A percentile compares a stretch with the other conserved stretches of the same genome.
Evolutionary conservation across 768 basidiomycete genomes (phyloP).

Genomic region (Panus rudis): DNA sequence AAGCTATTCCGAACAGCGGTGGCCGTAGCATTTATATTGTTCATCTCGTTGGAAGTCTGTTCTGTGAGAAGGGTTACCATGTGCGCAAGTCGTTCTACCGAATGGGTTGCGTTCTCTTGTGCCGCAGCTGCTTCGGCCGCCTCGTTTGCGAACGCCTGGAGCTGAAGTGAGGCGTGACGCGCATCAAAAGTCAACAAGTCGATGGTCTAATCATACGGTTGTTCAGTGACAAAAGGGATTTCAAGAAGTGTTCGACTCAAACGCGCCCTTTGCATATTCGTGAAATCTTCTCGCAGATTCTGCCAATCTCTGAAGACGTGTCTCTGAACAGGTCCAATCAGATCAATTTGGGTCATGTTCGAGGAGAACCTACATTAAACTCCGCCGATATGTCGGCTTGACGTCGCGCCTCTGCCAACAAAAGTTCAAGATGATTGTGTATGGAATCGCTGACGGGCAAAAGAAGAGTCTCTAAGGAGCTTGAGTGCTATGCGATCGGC

Average conservation of each 20-base stretch:
- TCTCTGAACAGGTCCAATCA: too few relatives aligned
- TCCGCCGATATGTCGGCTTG: too few relatives aligned
- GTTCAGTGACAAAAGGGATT: background rate
- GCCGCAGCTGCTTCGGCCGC: slow-evolving; percentile 26
- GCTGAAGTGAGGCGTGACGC: slow-evolving; percentile 18
- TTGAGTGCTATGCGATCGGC: too few relatives aligned
- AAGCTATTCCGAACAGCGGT: slow-evolving; percentile 27
- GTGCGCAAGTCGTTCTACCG: slow-evolving; percentile 29
- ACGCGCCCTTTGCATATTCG: background rate
- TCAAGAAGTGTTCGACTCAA: background rate
- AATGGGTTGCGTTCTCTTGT: slow-evolving; percentile 31
- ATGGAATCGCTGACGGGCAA: too few relatives aligned
- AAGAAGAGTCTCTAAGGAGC: too few relatives aligned
- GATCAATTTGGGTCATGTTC: too few relatives aligned
- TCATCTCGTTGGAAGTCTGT: slow-evolving; percentile 36
- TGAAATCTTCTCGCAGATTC: background rate
- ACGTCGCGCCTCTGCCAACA: too few relatives aligned
- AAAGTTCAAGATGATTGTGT: too few relatives aligned
- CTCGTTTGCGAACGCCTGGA: slow-evolving; percentile 26
- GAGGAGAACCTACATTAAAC: background rate
- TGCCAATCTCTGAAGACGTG: too few relatives aligned
- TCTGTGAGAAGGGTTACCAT: slow-evolving; percentile 31
- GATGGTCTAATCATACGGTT: background rate
- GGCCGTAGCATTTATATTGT: slow-evolving; percentile 41
- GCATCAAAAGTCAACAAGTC: background rate